phyloP scores from a whole-genome alignment of 768 basidiomycete genomes.

The Filobasidium wieringae region DNA sequence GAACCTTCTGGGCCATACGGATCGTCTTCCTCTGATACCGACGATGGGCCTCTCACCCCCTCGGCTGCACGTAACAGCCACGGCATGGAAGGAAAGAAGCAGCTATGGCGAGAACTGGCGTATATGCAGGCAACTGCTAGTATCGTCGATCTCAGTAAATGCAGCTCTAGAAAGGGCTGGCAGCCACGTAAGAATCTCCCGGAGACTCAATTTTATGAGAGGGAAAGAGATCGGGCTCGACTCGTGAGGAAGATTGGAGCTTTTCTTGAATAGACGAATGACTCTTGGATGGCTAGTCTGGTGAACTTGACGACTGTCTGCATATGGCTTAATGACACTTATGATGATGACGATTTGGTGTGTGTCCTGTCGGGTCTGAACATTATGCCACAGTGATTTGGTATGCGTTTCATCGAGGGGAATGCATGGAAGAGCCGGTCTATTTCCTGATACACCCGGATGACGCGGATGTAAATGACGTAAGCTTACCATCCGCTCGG shows the following conservation, averaged over 20 bases:
- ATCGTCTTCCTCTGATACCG: slow-evolving; percentile 45
- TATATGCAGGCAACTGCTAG: slow-evolving; percentile 67
- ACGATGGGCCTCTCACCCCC: slow-evolving; percentile 12
- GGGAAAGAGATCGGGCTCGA: slow-evolving; percentile 39
- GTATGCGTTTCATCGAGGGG: no score
- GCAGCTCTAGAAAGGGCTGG: slow-evolving; percentile 55
- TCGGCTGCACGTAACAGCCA: slow-evolving; percentile 42
- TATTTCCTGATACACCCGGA: no score
- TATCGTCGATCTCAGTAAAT: slow-evolving; percentile 69
- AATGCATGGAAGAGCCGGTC: no score
- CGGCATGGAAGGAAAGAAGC: slow-evolving; percentile 60
- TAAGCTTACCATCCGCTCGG: no score
- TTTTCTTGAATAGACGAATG: not conserved
- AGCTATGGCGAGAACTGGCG: slow-evolving; percentile 79
- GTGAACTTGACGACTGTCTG: no score
- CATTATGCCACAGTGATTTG: no score
- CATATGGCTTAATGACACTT: no score
- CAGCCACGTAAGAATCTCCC: slow-evolving; percentile 68
- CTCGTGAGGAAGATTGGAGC: not conserved
- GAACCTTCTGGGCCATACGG: slow-evolving; percentile 51
- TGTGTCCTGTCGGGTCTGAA: no score
- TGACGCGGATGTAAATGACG: no score
- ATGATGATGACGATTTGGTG: no score
- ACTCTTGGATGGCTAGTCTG: no score
- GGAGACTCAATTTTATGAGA: slow-evolving; percentile 65